phyloP scores from a whole-genome alignment of 305 asterid species.

The Withania somnifera region DNA sequence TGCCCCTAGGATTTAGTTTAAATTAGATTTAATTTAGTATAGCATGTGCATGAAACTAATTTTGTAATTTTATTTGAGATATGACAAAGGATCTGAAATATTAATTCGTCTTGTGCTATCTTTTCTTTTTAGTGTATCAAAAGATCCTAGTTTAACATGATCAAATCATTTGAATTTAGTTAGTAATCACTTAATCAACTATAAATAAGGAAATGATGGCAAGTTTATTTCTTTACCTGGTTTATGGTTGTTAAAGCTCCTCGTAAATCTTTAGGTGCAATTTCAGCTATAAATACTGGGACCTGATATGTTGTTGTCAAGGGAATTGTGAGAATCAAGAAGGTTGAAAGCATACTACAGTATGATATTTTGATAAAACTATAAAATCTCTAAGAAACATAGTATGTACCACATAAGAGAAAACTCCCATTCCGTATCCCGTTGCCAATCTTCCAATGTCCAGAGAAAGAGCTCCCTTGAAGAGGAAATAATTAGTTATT shows the following conservation, averaged over 20 bases:
- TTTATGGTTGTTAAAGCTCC: conserved; percentile 81
- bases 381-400: not conserved
- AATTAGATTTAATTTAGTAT: not conserved
- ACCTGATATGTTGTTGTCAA: conserved; percentile 34
- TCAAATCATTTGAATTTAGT: not conserved
- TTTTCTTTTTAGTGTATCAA: not conserved
- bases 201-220: not conserved
- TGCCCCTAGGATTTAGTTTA: not conserved
- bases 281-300: conserved; percentile 87
- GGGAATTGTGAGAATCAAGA: not conserved
- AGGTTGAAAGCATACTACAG: not conserved
- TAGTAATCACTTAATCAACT: not conserved
- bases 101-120: not conserved
- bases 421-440: conserved; percentile 98
- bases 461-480: conserved; percentile 44
- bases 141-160: not conserved
- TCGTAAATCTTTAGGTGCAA: conserved; percentile 79
- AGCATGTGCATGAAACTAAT: not conserved
- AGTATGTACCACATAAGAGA: conserved; percentile 67
- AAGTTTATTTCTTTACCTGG: conserved; percentile 39
- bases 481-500: not conserved
- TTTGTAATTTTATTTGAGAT: not conserved
- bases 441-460: conserved; percentile 86
- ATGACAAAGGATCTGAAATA: not conserved
- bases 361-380: not conserved